Conservation (phyloP, 208 protist species). For the Trypanosoma scelopori region DNA sequence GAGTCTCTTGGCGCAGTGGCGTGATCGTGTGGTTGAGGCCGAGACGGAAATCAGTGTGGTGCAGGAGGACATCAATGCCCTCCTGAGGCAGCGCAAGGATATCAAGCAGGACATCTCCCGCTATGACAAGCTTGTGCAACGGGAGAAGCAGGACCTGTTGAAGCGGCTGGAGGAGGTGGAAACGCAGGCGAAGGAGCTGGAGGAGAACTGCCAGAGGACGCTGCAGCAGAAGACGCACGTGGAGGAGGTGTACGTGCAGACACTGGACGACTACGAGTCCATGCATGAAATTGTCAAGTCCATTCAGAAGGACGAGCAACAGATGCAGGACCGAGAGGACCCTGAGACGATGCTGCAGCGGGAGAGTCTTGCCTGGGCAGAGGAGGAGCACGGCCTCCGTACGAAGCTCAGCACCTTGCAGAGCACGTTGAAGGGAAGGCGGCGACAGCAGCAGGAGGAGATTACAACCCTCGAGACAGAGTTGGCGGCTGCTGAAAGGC, state of each 20-base stretch:
- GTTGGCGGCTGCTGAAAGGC: conserved; percentile 44
- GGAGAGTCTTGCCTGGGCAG: conserved; percentile 73
- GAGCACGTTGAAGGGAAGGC: conserved; percentile 40
- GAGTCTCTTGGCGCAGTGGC: conserved; percentile 58
- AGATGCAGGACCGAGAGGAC: conserved; percentile 60
- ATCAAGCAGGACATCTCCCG: conserved; percentile 50
- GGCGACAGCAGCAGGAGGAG: conserved; percentile 56
- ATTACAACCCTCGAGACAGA: conserved; percentile 55
- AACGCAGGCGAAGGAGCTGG: conserved; percentile 55
- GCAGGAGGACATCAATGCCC: conserved; percentile 66
- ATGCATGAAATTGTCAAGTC: conserved; percentile 75
- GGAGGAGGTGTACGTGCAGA: conserved; percentile 70
- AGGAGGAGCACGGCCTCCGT: conserved; percentile 78
- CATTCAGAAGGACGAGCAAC: conserved; percentile 75
- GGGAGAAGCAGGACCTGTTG: conserved; percentile 69
- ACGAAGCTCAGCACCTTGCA: conserved; percentile 55
- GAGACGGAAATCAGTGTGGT: conserved; percentile 61
- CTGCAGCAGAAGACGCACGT: conserved; percentile 54
- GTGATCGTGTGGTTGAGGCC: conserved; percentile 69
- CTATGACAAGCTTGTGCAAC: conserved; percentile 47
- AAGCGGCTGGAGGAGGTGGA: conserved; percentile 65
- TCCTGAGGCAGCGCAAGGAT: conserved; percentile 39
- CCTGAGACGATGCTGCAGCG: conserved; percentile 59
- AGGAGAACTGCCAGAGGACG: conserved; percentile 50
- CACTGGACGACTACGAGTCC: conserved; percentile 81